These are phyloP conservation scores for Blastocystis sp. DNA, from an alignment of 352 stramenopile species.

Conservation along the genomic window DNA sequence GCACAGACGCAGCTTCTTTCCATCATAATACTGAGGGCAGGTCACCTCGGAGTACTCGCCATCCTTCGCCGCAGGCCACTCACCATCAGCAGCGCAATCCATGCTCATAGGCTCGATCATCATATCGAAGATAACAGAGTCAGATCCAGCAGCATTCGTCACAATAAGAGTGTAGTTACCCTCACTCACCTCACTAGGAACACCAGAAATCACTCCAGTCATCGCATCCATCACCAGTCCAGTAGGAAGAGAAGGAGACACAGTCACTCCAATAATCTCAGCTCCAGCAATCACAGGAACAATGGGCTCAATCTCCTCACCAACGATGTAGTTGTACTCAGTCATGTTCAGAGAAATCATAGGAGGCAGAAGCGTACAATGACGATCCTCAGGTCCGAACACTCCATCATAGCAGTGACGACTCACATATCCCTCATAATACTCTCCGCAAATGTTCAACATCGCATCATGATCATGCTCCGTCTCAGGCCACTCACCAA, in stretches of 20 bases:
- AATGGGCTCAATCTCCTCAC: constrained; percentile 22
- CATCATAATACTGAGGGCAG: neutral
- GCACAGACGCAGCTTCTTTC: neutral
- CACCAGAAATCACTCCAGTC: neutral
- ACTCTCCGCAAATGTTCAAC: neutral
- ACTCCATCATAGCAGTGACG: neutral
- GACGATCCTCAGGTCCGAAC: neutral
- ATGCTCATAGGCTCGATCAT: neutral
- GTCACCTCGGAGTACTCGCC: neutral
- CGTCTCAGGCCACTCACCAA: neutral
- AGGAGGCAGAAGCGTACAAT: constrained; percentile 16
- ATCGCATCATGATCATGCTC: neutral
- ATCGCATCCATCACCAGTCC: neutral
- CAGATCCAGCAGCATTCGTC: neutral
- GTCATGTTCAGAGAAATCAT: constrained; percentile 3
- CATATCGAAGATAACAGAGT: neutral
- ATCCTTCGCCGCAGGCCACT: neutral
- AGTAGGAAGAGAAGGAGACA: constrained; percentile 14
- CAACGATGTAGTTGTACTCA: neutral
- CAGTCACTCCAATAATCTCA: neutral
- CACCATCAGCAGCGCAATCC: constrained; percentile 4
- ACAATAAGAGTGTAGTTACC: neutral
- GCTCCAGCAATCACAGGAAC: neutral
- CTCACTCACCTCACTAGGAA: neutral
- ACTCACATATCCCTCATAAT: neutral